Conservation (phyloP, 2,329 filamentous ascomycete genomes). For the Hymenoscyphus albidus region DNA sequence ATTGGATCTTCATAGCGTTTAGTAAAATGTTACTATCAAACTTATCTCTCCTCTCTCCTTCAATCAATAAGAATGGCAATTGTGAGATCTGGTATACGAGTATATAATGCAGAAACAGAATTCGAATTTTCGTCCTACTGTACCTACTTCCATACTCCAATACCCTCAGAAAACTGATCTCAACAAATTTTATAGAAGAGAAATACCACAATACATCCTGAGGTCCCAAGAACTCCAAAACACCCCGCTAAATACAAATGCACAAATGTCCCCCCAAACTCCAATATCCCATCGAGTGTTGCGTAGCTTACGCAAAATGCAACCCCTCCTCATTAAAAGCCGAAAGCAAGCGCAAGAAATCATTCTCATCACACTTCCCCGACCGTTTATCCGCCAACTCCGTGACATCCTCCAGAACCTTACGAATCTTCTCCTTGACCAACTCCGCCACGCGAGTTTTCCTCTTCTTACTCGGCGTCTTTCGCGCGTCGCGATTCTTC, state of each 20-base stretch:
- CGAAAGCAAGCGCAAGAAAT: conserved; percentile 76
- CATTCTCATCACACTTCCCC: conserved; percentile 85
- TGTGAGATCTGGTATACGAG: too few species aligned
- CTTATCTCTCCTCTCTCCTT: too few species aligned
- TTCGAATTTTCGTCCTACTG: too few species aligned
- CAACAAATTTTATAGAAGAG: neutral
- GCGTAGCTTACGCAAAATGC: conserved; percentile 57
- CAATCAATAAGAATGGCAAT: too few species aligned
- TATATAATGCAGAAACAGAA: too few species aligned
- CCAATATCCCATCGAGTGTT: neutral
- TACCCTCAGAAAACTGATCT: neutral
- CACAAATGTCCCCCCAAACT: neutral
- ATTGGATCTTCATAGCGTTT: too few species aligned
- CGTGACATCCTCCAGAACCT: conserved; percentile 78
- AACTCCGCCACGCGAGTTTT: conserved; percentile 77
- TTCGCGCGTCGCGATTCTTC: conserved; percentile 39
- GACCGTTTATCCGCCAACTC: conserved; percentile 76
- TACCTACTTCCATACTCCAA: neutral
- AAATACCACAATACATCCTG: neutral
- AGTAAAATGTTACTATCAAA: too few species aligned
- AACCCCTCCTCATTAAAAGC: conserved; percentile 91
- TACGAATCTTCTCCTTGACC: conserved; percentile 81
- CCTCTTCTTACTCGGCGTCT: conserved; percentile 66
- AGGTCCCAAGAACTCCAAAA: conserved; percentile 15
- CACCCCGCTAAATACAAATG: conserved; percentile 27